These are phyloP conservation scores for Yarrowia bubula DNA, from an alignment of 805 yeast genomes.

Conservation along the genomic window DNA sequence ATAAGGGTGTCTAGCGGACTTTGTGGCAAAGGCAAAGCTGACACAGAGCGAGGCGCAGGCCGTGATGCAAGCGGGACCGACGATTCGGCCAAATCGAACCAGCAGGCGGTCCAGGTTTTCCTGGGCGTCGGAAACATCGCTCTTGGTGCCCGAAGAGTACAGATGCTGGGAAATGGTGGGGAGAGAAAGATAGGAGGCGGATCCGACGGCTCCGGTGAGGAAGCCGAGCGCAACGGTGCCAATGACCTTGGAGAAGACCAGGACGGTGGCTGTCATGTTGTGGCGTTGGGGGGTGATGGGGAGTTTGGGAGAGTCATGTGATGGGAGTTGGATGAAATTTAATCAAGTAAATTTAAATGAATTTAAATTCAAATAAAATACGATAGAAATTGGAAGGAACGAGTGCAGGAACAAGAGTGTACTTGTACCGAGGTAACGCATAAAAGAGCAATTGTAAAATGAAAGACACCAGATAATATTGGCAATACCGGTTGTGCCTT, in stretches of 20 bases:
- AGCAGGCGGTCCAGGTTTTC: conserved; percentile 24
- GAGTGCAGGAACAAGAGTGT: no score
- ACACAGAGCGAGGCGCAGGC: conserved; percentile 33
- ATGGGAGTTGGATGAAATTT: not conserved
- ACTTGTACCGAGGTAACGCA: no score
- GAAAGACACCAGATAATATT: no score
- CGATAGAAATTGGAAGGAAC: no score
- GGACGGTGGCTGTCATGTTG: conserved; percentile 31
- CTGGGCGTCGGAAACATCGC: conserved; percentile 22
- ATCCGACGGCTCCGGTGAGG: conserved; percentile 39
- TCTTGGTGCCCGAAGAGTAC: conserved; percentile 7
- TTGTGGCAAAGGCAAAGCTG: conserved; percentile 35
- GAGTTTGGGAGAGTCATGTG: not conserved
- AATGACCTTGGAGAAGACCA: conserved; percentile 39
- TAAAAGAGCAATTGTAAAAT: no score
- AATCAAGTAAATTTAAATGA: no score
- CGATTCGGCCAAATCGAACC: conserved; percentile 26
- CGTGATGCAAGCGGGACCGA: conserved; percentile 32
- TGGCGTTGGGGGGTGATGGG: not conserved
- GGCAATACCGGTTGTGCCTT: no score
- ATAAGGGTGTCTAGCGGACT: conserved; percentile 39
- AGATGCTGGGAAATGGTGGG: conserved; percentile 28
- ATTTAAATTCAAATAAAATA: no score
- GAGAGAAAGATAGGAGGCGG: conserved; percentile 30
- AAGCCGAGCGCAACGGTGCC: conserved; percentile 41